These are phyloP conservation scores for Lactarius vividus DNA, from an alignment of 768 basidiomycete genomes.

Conservation along the genomic window DNA sequence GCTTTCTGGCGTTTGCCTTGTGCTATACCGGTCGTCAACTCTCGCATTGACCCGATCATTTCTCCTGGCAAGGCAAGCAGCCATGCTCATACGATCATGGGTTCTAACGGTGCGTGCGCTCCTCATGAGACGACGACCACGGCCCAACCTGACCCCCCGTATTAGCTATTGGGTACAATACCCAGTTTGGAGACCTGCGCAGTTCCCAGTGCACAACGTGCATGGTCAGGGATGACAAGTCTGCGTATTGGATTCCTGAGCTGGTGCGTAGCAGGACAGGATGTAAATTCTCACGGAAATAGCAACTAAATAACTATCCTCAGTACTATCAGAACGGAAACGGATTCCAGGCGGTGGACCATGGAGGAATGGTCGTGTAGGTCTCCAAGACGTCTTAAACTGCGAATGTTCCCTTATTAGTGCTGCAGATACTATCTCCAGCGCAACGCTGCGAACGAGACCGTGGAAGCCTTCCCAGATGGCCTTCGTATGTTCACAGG, in stretches of 20 bases:
- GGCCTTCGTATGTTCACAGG: conserved; percentile 31
- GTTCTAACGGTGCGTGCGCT: conserved; percentile 16
- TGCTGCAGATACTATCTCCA: conserved; percentile 22
- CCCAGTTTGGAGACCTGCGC: conserved; percentile 17
- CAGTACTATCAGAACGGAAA: conserved; percentile 21
- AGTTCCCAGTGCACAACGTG: conserved; percentile 23
- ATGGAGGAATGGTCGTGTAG: conserved; percentile 27
- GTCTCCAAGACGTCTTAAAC: neutral
- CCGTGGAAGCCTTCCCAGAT: conserved; percentile 26
- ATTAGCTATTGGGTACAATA: conserved; percentile 18
- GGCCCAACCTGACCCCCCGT: neutral
- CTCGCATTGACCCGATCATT: conserved; percentile 25
- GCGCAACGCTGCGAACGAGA: conserved; percentile 5
- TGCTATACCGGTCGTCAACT: conserved; percentile 10
- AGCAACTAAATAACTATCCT: conserved; percentile 4
- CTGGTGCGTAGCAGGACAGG: conserved; percentile 10
- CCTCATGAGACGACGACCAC: neutral
- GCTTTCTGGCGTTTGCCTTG: conserved; percentile 26
- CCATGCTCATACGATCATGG: conserved; percentile 25
- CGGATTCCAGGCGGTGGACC: conserved; percentile 16
- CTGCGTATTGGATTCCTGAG: conserved; percentile 25
- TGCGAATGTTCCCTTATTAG: neutral
- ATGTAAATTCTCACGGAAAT: neutral
- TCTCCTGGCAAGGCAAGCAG: conserved; percentile 9
- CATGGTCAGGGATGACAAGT: conserved; percentile 25